Base-by-base conservation (phyloP, 441 rosid genomes). In the Gossypium davidsonii region DNA sequence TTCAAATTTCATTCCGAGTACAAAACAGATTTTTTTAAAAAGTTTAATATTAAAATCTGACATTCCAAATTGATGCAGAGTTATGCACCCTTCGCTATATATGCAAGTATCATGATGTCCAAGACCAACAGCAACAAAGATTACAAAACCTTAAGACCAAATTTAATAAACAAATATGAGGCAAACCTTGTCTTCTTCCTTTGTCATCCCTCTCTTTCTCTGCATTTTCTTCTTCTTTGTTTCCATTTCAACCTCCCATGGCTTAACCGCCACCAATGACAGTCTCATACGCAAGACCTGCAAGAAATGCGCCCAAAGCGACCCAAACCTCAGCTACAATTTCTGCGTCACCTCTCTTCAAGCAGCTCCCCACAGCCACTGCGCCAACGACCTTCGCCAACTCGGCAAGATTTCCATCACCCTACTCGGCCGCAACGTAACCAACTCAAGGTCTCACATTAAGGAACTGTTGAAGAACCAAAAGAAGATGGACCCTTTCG, bases 341-440 rank as follows among this genome's bases (percentile, higher is more conserved):
- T 90, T 86, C 82, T 90, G 92, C 46, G 75, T 79, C 1, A 66
- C 78, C 7, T 79, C 91, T 20, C 85, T 90, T 26, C 78, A 80
- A 69, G 73, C 90, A 0, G 73, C 66, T 68, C 84, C 87, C 0
- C 7, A 17, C 0, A 75, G 86, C 82, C 81, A 21, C 53, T 44
- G 66, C 34, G 82, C 80, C 9, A 28, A 72, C 6, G 12, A 72
- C 70, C 86, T 85, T 49, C 80, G 64, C 3, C 56, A 79, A 20
- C 90, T 90, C 1, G 95, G 95, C 5, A 49, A 66, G 37, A 74
- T 88, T 73, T 81, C 95, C 70, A 71, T 87, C 79, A 78, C 79
- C 21, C 67, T 88, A 46, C 42, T 82, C 42, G 57, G 37, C 1
- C 65, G 20, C 28, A 88, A 88, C 77, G 63, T 83, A 18, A 88